phyloP scores from a whole-genome alignment of 345 rosid species.

The Pseudoturritis turrita region DNA sequence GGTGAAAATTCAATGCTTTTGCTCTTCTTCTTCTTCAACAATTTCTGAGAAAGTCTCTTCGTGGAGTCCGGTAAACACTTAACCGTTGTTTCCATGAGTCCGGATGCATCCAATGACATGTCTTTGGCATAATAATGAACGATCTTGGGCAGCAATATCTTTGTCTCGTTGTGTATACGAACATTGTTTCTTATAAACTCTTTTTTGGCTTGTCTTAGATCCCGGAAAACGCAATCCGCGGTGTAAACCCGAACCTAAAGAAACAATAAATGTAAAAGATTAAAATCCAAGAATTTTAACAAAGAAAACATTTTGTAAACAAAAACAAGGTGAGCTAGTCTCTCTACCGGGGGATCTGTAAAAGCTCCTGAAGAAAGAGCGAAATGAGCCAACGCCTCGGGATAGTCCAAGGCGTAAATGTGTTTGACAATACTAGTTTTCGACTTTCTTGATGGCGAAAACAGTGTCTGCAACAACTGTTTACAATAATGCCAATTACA shows the following conservation, averaged over 20 bases:
- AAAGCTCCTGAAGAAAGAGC: conserved; percentile 72
- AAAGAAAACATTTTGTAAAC: neutral
- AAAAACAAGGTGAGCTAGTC: neutral
- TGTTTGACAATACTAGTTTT: conserved; percentile 47
- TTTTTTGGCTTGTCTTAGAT: conserved; percentile 53
- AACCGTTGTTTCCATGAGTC: conserved; percentile 34
- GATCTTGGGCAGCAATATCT: conserved; percentile 58
- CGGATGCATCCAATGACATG: conserved; percentile 42
- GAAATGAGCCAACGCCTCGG: conserved; percentile 79
- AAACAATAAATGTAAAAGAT: neutral
- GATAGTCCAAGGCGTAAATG: conserved; percentile 68
- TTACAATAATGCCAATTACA: neutral
- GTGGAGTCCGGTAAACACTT: conserved; percentile 43
- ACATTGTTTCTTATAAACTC: conserved; percentile 57
- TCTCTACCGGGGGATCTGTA: conserved; percentile 63
- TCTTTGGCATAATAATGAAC: conserved; percentile 60
- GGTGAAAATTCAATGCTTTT: conserved; percentile 47
- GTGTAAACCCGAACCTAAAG: conserved; percentile 60
- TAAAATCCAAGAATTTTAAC: neutral
- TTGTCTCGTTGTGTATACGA: conserved; percentile 50
- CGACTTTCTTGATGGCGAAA: conserved; percentile 67
- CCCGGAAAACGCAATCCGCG: conserved; percentile 49
- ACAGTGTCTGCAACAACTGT: conserved; percentile 73
- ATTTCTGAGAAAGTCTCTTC: conserved; percentile 40
- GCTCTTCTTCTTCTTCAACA: conserved; percentile 39